Conservation (phyloP, 306 rosid genomes). For the Carpinus viminea region DNA sequence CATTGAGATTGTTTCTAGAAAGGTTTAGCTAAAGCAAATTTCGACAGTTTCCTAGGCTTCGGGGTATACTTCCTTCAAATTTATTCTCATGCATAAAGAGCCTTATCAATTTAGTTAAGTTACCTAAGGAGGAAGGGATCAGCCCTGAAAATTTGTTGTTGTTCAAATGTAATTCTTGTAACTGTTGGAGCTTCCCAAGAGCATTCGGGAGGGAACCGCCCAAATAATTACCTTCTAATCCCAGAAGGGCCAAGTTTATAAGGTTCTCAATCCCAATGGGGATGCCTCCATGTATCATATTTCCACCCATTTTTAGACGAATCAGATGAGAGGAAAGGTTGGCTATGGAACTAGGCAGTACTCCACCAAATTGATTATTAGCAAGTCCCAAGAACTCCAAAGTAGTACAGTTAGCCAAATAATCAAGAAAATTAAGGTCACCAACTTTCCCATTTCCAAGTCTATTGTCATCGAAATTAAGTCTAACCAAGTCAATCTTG, state of each 20-base stretch:
- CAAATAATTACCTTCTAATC: slow-evolving; percentile 13
- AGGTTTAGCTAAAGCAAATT: slow-evolving; percentile 18
- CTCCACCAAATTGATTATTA: slow-evolving; percentile 27
- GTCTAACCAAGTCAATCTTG: slow-evolving; percentile 21
- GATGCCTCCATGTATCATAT: slow-evolving; percentile 30
- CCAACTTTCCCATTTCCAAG: slow-evolving; percentile 34
- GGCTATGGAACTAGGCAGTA: slow-evolving; percentile 31
- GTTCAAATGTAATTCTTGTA: neutral
- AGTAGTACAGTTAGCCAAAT: slow-evolving; percentile 33
- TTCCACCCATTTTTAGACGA: neutral
- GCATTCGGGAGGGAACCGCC: slow-evolving; percentile 22
- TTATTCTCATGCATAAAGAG: slow-evolving; percentile 23
- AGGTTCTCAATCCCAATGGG: slow-evolving; percentile 33
- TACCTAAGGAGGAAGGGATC: slow-evolving; percentile 34
- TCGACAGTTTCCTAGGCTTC: slow-evolving; percentile 38
- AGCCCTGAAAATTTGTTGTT: slow-evolving; percentile 21
- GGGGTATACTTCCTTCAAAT: slow-evolving; percentile 34
- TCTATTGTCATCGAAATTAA: slow-evolving; percentile 26
- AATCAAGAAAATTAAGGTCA: slow-evolving; percentile 22
- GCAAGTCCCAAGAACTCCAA: slow-evolving; percentile 16
- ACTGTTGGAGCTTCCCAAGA: slow-evolving; percentile 32
- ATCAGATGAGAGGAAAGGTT: slow-evolving; percentile 29
- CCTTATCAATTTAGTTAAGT: slow-evolving; percentile 25
- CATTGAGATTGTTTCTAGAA: slow-evolving; percentile 27
- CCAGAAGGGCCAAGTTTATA: slow-evolving; percentile 18